Evolutionary conservation across 2,329 filamentous ascomycete genomes (phyloP).

Genomic region (Diplodia intermedia): DNA sequence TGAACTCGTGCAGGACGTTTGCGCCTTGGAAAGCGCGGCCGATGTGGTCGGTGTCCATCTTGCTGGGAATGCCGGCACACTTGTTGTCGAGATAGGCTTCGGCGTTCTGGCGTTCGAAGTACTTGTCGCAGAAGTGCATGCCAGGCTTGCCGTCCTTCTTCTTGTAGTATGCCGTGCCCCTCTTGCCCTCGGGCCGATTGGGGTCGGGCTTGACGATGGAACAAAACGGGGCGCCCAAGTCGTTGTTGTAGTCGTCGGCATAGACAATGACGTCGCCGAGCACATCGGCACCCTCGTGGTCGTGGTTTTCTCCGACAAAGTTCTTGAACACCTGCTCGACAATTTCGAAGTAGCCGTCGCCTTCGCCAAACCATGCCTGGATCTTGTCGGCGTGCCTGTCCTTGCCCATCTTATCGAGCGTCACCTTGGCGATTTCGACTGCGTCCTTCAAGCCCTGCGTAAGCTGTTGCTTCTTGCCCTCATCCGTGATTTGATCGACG

Average conservation of each 20-base stretch:
- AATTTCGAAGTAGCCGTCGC: neutral
- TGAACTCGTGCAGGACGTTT: neutral
- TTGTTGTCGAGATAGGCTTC: neutral
- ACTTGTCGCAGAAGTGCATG: neutral
- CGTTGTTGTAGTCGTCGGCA: neutral
- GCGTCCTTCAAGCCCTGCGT: neutral
- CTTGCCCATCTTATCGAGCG: neutral
- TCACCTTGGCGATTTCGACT: neutral
- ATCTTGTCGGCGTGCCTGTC: neutral
- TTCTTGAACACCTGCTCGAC: neutral
- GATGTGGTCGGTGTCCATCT: neutral
- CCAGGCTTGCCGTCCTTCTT: neutral
- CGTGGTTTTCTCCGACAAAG: neutral
- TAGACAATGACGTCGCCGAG: neutral
- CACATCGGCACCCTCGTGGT: neutral
- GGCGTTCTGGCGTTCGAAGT: neutral
- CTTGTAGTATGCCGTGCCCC: neutral
- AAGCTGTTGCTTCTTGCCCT: neutral
- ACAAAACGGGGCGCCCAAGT: neutral
- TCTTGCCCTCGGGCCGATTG: neutral
- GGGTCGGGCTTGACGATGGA: neutral
- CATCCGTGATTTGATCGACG: neutral
- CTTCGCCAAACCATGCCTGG: neutral
- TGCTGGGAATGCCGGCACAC: neutral
- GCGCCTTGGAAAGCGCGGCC: neutral